phyloP scores from a whole-genome alignment of 1,284 basidiomycete species.

The Ustilago trichophora region DNA sequence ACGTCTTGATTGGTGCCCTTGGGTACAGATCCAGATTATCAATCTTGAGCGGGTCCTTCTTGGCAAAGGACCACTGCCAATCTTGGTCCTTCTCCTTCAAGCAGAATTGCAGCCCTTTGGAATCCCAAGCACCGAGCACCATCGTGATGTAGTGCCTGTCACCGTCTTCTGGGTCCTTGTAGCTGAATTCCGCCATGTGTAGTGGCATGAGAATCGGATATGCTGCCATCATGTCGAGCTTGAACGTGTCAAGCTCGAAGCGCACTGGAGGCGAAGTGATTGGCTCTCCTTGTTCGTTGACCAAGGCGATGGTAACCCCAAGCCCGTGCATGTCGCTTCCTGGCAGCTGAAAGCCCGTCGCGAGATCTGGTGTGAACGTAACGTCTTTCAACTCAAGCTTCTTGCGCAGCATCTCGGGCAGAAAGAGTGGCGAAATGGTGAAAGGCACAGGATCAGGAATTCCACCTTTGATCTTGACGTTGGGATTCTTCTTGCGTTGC shows the following conservation, averaged over 20 bases:
- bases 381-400: conserved; percentile 28
- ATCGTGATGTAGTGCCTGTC: conserved; percentile 13
- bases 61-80: conserved; percentile 18
- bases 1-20: conserved; percentile 18
- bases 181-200: conserved; percentile 39
- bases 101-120: conserved; percentile 27
- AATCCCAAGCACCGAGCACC: conserved; percentile 39
- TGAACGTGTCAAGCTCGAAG: conserved; percentile 37
- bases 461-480: conserved; percentile 32
- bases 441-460: conserved; percentile 40
- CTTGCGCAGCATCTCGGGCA: conserved; percentile 34
- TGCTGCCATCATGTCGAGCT: conserved; percentile 38
- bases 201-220: conserved; percentile 47
- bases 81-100: conserved; percentile 33
- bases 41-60: conserved; percentile 12
- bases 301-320: conserved; percentile 13
- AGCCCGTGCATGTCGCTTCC: conserved; percentile 22
- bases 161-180: conserved; percentile 11
- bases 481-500: conserved; percentile 3
- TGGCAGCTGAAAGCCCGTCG: conserved; percentile 21
- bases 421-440: conserved; percentile 42
- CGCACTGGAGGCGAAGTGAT: conserved; percentile 18
- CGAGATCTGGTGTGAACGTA: conserved; percentile 27
- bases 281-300: conserved; percentile 22
- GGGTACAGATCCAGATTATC: conserved; percentile 31